Base-by-base conservation (phyloP, 1,284 basidiomycete genomes). In the Apiotrichum sp. region DNA sequence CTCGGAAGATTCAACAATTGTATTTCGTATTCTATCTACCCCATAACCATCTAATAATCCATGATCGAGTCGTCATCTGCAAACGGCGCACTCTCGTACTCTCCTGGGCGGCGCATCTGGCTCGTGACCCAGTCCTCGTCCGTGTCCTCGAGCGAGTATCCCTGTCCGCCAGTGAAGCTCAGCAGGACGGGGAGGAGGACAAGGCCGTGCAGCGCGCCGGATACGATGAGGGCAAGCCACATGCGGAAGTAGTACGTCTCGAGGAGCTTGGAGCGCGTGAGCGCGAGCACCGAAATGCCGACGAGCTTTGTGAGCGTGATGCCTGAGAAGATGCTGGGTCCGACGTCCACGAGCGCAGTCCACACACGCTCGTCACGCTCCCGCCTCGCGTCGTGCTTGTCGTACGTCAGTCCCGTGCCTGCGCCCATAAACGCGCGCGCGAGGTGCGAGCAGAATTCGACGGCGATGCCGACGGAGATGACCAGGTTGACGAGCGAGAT, bases 291-390 rank as follows among this genome's bases (percentile, higher is more conserved):
- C 13, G 85, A 88, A 80, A 98, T 95, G 10, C 95, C 95, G 66
- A 97, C 95, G 44, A 98, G 80, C 75, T 98, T 98, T 1, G 95
- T 98, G 72, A 95, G 88, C 0, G 93, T 97, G 68, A 98, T 98
- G 8, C 95, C 95, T 32, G 89, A 92, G 45, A 98, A 79, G 29
- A 98, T 93, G 57, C 92, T 92, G 55, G 93, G 88, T 8, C 95
- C 95, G 59, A 98, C 93, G 72, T 98, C 95, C 0, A 90, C 86
- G 63, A 98, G 77, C 0, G 93, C 93, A 6, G 84, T 84, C 82
- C 86, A 91, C 79, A 93, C 92, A 41, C 95, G 80, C 72, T 98
- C 95, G 71, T 98, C 91, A 47, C 91, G 81, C 69, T 97, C 93
- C 75, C 87, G 88, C 76, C 88, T 86, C 2, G 86, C 86, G 11